A percentile compares a stretch with the other conserved stretches of the same genome.
Conservation (phyloP, 306 rosid genomes). For the cucumber (Cucumis sativus) region DNA sequence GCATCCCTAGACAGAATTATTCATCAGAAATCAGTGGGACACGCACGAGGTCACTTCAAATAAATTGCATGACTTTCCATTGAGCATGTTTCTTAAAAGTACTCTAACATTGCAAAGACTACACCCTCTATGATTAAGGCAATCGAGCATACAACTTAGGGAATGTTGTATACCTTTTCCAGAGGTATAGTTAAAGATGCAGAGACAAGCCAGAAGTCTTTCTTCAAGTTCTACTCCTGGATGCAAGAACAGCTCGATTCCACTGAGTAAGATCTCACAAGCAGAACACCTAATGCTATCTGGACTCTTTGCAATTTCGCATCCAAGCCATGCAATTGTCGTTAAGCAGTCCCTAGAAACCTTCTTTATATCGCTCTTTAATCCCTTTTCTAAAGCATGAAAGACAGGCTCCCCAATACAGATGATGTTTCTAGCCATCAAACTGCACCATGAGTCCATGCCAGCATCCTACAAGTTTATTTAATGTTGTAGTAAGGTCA, state of each 20-base stretch:
- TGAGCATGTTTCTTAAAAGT: not conserved
- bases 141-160: not conserved
- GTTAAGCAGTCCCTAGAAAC: slow-evolving; percentile 58
- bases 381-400: slow-evolving; percentile 45
- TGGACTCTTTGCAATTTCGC: slow-evolving; percentile 48
- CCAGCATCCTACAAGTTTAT: slow-evolving; percentile 44
- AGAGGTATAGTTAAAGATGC: slow-evolving; percentile 60
- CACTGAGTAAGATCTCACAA: slow-evolving; percentile 51
- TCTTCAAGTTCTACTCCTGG: slow-evolving; percentile 71
- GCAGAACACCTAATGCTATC: slow-evolving; percentile 37
- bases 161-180: slow-evolving; percentile 44
- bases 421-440: slow-evolving; percentile 38
- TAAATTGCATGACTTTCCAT: not conserved
- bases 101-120: not conserved
- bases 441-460: slow-evolving; percentile 63
- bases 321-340: slow-evolving; percentile 72
- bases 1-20: slow-evolving; percentile 40
- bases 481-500: slow-evolving; percentile 12
- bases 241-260: slow-evolving; percentile 54
- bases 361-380: slow-evolving; percentile 37
- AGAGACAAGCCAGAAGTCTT: slow-evolving; percentile 63
- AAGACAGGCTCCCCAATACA: slow-evolving; percentile 43
- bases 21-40: not conserved
- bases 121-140: not conserved
- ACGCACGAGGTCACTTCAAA: not conserved